phyloP scores from a whole-genome alignment of 805 yeast genomes.

The Candida tallmaniae region DNA sequence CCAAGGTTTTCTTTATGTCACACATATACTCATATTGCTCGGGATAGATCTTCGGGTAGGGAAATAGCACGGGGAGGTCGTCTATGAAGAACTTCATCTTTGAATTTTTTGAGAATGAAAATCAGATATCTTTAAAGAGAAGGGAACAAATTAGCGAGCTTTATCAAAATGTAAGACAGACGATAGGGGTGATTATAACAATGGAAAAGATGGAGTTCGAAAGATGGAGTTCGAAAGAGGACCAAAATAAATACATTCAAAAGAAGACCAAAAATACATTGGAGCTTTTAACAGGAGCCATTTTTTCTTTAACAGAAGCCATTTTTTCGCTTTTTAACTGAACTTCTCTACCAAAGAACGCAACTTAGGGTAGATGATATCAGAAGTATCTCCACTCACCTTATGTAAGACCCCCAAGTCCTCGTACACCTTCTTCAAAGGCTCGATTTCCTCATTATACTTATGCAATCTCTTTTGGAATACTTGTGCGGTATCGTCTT shows the following conservation, averaged over 20 bases:
- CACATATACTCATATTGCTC: slow-evolving; percentile 98
- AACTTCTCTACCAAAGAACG: slow-evolving; percentile 10
- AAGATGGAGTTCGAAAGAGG: no score
- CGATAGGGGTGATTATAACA: no score
- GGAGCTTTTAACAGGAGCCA: no score
- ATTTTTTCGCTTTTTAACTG: no score
- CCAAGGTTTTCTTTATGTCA: slow-evolving; percentile 87
- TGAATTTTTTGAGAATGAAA: no score
- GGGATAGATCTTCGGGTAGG: slow-evolving; percentile 95
- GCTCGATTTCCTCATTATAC: slow-evolving; percentile 56
- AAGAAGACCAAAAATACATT: no score
- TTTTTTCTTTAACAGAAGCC: no score
- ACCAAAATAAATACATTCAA: no score
- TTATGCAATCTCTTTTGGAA: slow-evolving; percentile 62
- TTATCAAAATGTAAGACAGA: no score
- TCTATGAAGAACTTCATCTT: slow-evolving; percentile 79
- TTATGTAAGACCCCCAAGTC: slow-evolving; percentile 40
- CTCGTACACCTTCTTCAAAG: slow-evolving; percentile 61
- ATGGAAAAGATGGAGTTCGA: no score
- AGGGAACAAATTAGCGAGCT: no score
- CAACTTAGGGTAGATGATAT: slow-evolving; percentile 75
- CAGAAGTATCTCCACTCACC: slow-evolving; percentile 77
- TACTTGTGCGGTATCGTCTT: slow-evolving; percentile 77
- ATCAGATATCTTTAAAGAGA: no score
- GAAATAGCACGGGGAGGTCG: slow-evolving; percentile 92